Evolutionary conservation across 176 grass and related monocot species (phyloP).

Genomic region (Ampelocalamus luodianensis): DNA sequence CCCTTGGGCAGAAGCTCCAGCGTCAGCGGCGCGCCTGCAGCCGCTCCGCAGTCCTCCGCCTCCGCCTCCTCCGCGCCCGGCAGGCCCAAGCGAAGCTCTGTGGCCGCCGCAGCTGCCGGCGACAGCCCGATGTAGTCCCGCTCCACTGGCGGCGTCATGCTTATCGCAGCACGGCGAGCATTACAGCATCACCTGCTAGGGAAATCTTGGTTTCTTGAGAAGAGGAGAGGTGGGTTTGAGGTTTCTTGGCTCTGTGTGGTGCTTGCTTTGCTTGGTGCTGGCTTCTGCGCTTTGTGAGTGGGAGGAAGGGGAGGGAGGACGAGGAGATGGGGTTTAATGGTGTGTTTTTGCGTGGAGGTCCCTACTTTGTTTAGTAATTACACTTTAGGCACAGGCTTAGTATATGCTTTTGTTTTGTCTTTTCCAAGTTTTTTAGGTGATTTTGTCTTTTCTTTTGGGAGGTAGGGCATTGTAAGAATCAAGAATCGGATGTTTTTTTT

Average conservation of each 20-base stretch:
- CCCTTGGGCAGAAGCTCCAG: constrained; percentile 66
- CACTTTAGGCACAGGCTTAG: neutral
- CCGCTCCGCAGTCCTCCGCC: neutral
- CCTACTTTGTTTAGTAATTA: neutral
- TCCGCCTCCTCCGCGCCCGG: constrained; percentile 57
- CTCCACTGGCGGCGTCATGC: constrained; percentile 65
- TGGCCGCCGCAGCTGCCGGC: constrained; percentile 57
- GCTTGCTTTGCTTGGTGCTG: constrained; percentile 33
- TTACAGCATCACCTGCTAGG: constrained; percentile 23
- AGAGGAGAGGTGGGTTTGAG: constrained; percentile 29
- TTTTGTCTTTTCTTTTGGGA: constrained; percentile 43
- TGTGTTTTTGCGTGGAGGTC: neutral
- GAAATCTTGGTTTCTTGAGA: constrained; percentile 13
- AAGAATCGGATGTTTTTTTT: neutral
- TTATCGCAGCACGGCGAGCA: constrained; percentile 27
- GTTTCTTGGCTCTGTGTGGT: constrained; percentile 46
- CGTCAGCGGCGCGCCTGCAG: constrained; percentile 41
- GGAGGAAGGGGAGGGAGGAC: neutral
- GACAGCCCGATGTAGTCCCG: constrained; percentile 76
- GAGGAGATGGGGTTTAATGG: constrained; percentile 45
- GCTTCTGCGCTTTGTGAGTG: constrained; percentile 26
- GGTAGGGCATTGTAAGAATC: constrained; percentile 7
- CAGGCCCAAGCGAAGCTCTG: constrained; percentile 72
- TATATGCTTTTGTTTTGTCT: constrained; percentile 30
- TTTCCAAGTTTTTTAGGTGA: constrained; percentile 24